Conservation (phyloP, 306 rosid genomes). For the Glycine latifolia region DNA sequence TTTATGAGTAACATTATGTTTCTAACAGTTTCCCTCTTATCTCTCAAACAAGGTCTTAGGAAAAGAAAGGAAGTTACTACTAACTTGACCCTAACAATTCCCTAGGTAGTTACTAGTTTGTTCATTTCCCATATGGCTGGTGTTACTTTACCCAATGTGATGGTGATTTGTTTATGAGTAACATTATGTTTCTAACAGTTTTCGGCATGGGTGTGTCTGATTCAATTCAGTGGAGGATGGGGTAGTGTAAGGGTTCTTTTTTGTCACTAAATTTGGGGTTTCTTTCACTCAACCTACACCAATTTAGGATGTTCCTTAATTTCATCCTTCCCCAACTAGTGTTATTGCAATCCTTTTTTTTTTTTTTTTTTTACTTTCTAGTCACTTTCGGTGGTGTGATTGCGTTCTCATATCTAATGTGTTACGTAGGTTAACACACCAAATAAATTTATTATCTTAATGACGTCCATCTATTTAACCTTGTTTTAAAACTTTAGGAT, state of each 20-base stretch:
- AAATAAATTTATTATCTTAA: not conserved
- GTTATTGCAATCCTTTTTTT: too few species aligned
- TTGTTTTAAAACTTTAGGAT: too few species aligned
- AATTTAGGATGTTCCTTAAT: not conserved
- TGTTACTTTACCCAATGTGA: not conserved
- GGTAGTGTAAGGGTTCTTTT: slow-evolving; percentile 16
- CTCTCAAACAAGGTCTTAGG: too few species aligned
- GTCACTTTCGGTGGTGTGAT: too few species aligned
- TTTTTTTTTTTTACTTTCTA: too few species aligned
- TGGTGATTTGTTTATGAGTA: not conserved
- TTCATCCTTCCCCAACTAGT: not conserved
- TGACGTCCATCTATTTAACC: too few species aligned
- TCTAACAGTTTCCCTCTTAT: too few species aligned
- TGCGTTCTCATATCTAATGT: too few species aligned
- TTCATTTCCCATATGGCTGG: not conserved
- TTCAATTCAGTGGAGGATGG: too few species aligned
- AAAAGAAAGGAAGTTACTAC: not conserved
- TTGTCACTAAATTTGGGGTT: slow-evolving; percentile 1
- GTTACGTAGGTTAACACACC: not conserved
- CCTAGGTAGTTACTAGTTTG: not conserved
- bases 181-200: not conserved
- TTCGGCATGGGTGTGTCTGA: slow-evolving; percentile 11
- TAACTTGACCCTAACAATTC: slow-evolving; percentile 19
- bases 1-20: too few species aligned
- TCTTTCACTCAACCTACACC: not conserved